Evolutionary conservation across 768 basidiomycete genomes (phyloP).

Genomic region (Termitomyces sp.): DNA sequence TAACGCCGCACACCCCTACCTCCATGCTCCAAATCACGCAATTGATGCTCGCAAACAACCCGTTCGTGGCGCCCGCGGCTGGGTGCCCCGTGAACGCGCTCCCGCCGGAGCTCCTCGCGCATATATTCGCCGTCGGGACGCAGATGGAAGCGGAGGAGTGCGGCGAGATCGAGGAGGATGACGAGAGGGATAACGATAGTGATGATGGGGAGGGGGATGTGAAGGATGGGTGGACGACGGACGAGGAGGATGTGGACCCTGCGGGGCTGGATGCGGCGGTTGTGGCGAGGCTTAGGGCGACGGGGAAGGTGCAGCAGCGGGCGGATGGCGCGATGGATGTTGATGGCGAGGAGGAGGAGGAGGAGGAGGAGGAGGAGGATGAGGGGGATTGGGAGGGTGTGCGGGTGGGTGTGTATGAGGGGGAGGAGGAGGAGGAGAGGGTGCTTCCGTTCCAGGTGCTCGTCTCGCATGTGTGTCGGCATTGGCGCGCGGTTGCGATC

Average conservation of each 20-base stretch:
- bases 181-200: conserved; percentile 18
- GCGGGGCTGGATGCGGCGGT: conserved; percentile 12
- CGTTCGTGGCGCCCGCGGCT: conserved; percentile 39
- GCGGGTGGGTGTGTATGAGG: too few species aligned
- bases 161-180: conserved; percentile 25
- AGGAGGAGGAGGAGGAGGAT: neutral
- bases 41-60: conserved; percentile 39
- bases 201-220: conserved; percentile 27
- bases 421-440: conserved; percentile 9
- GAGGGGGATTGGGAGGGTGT: too few species aligned
- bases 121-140: conserved; percentile 47
- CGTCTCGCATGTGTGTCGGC: conserved; percentile 56
- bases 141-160: conserved; percentile 29
- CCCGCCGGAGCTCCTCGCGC: conserved; percentile 50
- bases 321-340: conserved; percentile 16
- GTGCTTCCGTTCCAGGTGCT: conserved; percentile 41
- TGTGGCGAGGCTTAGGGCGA: conserved; percentile 1
- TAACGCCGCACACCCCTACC: conserved; percentile 24
- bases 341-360: conserved; percentile 9
- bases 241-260: conserved; percentile 17
- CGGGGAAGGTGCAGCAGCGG: conserved; percentile 15
- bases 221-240: conserved; percentile 19
- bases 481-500: conserved; percentile 52
- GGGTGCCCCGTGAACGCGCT: conserved; percentile 48
- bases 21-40: conserved; percentile 26